Evolutionary conservation across 2,329 filamentous ascomycete species (phyloP).

Genomic region (Diaporthe helianthi): DNA sequence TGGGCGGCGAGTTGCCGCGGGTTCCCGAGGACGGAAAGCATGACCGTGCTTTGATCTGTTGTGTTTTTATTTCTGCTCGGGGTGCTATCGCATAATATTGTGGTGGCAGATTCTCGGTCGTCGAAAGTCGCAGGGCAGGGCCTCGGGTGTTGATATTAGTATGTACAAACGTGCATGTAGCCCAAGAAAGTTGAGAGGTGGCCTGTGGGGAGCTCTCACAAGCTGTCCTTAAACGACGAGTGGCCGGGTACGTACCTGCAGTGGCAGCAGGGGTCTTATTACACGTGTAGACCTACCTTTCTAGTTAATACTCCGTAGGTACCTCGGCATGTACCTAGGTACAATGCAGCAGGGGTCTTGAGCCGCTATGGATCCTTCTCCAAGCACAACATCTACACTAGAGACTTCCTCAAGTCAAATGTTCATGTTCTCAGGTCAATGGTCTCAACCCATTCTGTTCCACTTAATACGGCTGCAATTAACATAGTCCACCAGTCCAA

Average conservation of each 20-base stretch:
- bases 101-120: background rate
- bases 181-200: slow-evolving; percentile 16
- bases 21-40: slow-evolving; percentile 75
- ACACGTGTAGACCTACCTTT: no score
- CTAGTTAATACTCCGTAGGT: no score
- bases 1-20: slow-evolving; percentile 83
- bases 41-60: slow-evolving; percentile 45
- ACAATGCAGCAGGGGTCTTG: background rate
- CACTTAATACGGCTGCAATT: background rate
- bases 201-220: slow-evolving; percentile 24
- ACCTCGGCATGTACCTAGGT: no score
- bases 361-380: background rate
- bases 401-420: background rate
- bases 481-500: background rate
- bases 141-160: background rate
- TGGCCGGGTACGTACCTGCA: slow-evolving; percentile 10
- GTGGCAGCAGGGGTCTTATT: background rate
- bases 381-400: background rate
- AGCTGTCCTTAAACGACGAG: slow-evolving; percentile 25
- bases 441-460: background rate
- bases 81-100: slow-evolving; percentile 20
- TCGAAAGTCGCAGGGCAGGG: background rate
- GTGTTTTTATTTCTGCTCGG: background rate
- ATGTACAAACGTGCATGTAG: background rate
- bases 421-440: no score